phyloP scores from a whole-genome alignment of 108 stramenopile genomes.

The Pelagomonas calceolata region DNA sequence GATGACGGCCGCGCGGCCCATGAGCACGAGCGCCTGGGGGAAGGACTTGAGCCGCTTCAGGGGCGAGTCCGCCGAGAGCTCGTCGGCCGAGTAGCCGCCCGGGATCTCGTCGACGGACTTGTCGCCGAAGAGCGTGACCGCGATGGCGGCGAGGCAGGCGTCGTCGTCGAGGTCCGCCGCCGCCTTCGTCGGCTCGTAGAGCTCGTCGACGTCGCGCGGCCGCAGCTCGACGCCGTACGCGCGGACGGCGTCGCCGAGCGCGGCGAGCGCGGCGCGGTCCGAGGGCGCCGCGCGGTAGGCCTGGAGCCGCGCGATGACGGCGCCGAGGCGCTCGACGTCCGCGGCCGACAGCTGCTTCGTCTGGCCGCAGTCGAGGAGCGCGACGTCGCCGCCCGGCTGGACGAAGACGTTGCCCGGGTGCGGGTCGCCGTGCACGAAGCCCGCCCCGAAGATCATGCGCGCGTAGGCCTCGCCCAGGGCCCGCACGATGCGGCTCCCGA shows the following conservation, averaged over 20 bases:
- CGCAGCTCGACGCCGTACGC: conserved; percentile 13
- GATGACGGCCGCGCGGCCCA: conserved; percentile 48
- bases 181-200: neutral
- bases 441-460: conserved; percentile 46
- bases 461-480: conserved; percentile 61
- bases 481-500: conserved; percentile 46
- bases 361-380: conserved; percentile 65
- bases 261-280: neutral
- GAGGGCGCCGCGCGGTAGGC: conserved; percentile 4
- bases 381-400: conserved; percentile 53
- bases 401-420: conserved; percentile 47
- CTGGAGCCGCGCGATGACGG: conserved; percentile 12
- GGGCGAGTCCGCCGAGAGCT: conserved; percentile 26
- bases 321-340: conserved; percentile 4
- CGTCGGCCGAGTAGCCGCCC: conserved; percentile 30
- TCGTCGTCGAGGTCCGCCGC: conserved; percentile 4
- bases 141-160: conserved; percentile 11
- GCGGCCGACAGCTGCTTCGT: conserved; percentile 16
- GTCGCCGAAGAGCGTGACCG: conserved; percentile 16
- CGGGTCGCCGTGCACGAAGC: conserved; percentile 38
- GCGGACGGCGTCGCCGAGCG: conserved; percentile 3
- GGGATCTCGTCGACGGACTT: conserved; percentile 19
- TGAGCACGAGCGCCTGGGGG: conserved; percentile 43
- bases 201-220: neutral
- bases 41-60: conserved; percentile 31